Conservation (phyloP, 2,329 filamentous ascomycete genomes). For the Colletotrichum zoysiae region DNA sequence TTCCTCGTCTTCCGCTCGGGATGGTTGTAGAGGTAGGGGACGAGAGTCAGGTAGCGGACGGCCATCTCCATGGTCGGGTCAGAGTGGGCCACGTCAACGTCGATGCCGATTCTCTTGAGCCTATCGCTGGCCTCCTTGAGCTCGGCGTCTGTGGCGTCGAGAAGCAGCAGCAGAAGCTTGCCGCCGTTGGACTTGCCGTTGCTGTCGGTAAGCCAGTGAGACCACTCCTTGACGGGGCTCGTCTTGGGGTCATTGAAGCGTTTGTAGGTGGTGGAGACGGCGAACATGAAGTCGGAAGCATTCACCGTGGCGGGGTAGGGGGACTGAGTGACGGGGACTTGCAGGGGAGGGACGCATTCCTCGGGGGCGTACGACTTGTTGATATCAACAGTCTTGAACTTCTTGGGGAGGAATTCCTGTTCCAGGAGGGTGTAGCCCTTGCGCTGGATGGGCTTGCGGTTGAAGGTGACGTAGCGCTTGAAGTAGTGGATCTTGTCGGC, state of each 20-base stretch:
- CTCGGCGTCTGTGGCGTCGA: conserved; percentile 65
- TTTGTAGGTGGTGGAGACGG: conserved; percentile 69
- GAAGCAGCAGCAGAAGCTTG: conserved; percentile 66
- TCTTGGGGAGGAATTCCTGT: conserved; percentile 60
- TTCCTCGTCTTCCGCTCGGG: conserved; percentile 62
- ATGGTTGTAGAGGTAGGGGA: conserved; percentile 67
- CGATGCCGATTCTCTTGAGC: conserved; percentile 63
- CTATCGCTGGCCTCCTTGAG: conserved; percentile 62
- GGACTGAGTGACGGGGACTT: conserved; percentile 64
- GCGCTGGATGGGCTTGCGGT: conserved; percentile 62
- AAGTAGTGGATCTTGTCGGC: conserved; percentile 66
- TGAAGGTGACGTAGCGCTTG: conserved; percentile 67
- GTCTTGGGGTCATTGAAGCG: conserved; percentile 65
- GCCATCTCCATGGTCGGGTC: conserved; percentile 68
- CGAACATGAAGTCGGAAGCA: conserved; percentile 69
- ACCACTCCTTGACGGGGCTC: conserved; percentile 69
- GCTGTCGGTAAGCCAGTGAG: conserved; percentile 70
- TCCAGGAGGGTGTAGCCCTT: conserved; percentile 65
- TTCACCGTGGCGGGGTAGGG: conserved; percentile 64
- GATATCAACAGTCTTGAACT: conserved; percentile 63
- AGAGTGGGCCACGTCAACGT: conserved; percentile 68
- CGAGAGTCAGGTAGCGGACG: conserved; percentile 67
- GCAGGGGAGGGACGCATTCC: conserved; percentile 62
- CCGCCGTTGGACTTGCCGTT: conserved; percentile 68
- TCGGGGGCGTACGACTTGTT: conserved; percentile 56